Conservation (phyloP, 495 filamentous ascomycete species). For the Penicillium coprophilum region DNA sequence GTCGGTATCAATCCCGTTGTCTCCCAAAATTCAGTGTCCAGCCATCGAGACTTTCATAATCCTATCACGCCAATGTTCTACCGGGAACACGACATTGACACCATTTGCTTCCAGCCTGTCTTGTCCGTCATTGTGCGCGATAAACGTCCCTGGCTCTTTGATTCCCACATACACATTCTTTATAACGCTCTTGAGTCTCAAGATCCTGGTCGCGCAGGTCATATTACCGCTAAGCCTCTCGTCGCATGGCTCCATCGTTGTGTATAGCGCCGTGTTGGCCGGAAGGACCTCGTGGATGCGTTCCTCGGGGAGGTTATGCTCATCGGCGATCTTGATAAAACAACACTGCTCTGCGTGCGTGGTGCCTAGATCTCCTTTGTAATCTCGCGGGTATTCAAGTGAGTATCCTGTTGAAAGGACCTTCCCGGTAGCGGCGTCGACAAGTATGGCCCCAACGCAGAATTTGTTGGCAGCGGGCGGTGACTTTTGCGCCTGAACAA, state of each 20-base stretch:
- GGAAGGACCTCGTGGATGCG: constrained; percentile 40
- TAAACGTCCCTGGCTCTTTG: constrained; percentile 34
- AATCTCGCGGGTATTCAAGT: constrained; percentile 33
- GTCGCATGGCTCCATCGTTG: constrained; percentile 40
- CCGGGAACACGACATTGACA: constrained; percentile 19
- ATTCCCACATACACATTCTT: constrained; percentile 34
- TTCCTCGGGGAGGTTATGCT: constrained; percentile 38
- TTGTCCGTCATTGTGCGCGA: constrained; percentile 26
- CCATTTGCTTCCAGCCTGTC: constrained; percentile 28
- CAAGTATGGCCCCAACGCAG: constrained; percentile 35
- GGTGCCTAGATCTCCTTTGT: constrained; percentile 37
- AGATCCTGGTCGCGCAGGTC: constrained; percentile 30
- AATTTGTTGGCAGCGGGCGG: constrained; percentile 33
- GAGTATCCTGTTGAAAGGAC: constrained; percentile 31
- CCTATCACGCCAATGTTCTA: constrained; percentile 26
- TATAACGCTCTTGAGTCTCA: constrained; percentile 25
- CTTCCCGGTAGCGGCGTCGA: constrained; percentile 23
- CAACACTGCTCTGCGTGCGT: constrained; percentile 50
- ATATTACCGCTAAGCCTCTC: constrained; percentile 33
- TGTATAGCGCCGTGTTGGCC: constrained; percentile 36
- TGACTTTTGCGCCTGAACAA: constrained; percentile 27
- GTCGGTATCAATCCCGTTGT: too few relatives aligned
- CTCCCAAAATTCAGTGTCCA: constrained; percentile 23
- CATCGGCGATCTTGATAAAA: constrained; percentile 47
- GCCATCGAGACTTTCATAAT: constrained; percentile 28